These are phyloP conservation scores for Cryptomeria japonica DNA, from an alignment of 75 land plant species.

Conservation along the genomic window DNA sequence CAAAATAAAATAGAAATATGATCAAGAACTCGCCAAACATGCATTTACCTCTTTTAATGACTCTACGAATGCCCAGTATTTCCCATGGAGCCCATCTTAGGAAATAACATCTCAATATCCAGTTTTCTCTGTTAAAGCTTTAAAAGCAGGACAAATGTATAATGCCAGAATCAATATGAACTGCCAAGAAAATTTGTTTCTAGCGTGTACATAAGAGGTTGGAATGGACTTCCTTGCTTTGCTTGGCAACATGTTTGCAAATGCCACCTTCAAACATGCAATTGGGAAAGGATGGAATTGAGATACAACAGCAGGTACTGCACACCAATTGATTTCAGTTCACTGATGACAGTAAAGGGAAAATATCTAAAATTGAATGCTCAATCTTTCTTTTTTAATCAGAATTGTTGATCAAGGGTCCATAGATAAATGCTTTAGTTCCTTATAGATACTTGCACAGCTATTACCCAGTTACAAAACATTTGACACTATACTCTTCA, in stretches of 20 bases:
- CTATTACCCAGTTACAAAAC: too few species aligned
- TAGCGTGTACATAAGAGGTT: not conserved
- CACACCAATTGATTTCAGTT: not conserved
- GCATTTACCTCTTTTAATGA: not conserved
- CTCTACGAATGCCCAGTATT: too few species aligned
- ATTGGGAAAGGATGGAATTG: not conserved
- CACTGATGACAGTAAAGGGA: not conserved
- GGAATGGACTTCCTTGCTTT: not conserved
- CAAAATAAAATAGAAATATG: not conserved
- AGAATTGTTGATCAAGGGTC: not conserved
- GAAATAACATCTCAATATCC: not conserved
- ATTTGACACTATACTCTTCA: too few species aligned
- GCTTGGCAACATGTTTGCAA: not conserved
- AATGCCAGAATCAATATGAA: not conserved
- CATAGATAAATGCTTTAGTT: too few species aligned
- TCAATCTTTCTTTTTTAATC: too few species aligned
- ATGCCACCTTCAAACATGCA: not conserved
- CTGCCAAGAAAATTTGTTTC: not conserved
- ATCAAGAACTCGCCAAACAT: too few species aligned
- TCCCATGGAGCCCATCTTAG: not conserved
- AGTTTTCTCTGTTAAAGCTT: not conserved
- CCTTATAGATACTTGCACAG: too few species aligned
- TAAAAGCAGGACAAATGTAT: not conserved
- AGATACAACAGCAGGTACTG: not conserved
- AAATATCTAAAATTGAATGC: not conserved